phyloP scores from a whole-genome alignment of 2,329 filamentous ascomycete genomes.

The Scedosporium aurantiacum region DNA sequence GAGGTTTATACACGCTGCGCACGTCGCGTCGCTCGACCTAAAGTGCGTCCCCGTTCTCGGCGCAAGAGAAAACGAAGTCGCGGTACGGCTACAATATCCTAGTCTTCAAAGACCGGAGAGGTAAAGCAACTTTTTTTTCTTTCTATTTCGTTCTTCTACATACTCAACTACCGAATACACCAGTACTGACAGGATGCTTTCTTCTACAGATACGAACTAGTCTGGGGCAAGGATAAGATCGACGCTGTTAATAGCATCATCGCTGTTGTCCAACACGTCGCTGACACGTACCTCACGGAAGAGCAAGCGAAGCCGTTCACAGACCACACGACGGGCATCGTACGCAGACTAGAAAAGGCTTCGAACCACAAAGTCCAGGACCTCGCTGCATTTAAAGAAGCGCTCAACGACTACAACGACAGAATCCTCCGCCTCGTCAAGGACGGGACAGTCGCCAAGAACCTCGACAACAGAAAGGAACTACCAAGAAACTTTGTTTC shows the following conservation, averaged over 20 bases:
- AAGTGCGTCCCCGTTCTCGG: slow-evolving; percentile 40
- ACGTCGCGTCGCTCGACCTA: slow-evolving; percentile 40
- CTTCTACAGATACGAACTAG: slow-evolving; percentile 53
- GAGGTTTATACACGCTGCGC: slow-evolving; percentile 46
- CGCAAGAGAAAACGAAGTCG: slow-evolving; percentile 39
- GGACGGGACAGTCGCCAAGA: slow-evolving; percentile 60
- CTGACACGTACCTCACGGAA: slow-evolving; percentile 66
- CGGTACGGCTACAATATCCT: slow-evolving; percentile 73
- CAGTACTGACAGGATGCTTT: not conserved
- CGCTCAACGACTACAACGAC: slow-evolving; percentile 68
- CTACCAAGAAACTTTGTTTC: slow-evolving; percentile 64
- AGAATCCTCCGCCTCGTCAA: slow-evolving; percentile 53
- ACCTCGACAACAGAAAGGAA: slow-evolving; percentile 57
- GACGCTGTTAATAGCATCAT: slow-evolving; percentile 66
- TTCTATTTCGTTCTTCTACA: slow-evolving; percentile 13
- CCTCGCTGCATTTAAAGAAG: slow-evolving; percentile 57
- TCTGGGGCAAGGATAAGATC: slow-evolving; percentile 68
- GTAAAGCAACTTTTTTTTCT: slow-evolving; percentile 27
- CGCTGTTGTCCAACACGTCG: slow-evolving; percentile 56
- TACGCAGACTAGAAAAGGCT: slow-evolving; percentile 66
- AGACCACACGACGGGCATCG: slow-evolving; percentile 62
- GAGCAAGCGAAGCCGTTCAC: slow-evolving; percentile 57
- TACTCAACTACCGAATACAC: slow-evolving; percentile 12
- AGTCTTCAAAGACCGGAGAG: slow-evolving; percentile 58
- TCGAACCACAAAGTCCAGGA: slow-evolving; percentile 54